Percentiles rank a stretch among this genome's conserved stretches.
Evolutionary conservation across 2,329 filamentous ascomycete species (phyloP).

Genomic region (Teratosphaeriaceae sp.): DNA sequence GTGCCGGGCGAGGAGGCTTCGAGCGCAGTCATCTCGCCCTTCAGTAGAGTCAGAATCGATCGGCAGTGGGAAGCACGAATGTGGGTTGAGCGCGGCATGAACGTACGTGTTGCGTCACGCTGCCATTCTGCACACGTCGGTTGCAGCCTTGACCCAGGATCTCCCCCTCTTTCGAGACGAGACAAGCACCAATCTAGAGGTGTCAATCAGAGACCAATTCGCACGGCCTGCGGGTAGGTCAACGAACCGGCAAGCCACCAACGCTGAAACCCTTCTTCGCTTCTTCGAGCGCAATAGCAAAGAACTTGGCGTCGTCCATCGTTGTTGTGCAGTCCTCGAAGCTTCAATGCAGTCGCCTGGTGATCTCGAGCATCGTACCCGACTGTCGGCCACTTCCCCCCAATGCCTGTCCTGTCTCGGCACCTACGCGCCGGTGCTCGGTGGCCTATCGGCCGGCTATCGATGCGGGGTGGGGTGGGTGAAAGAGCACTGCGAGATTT

Average conservation of each 20-base stretch:
- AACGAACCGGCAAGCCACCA: slow-evolving; percentile 1
- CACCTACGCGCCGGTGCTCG: no score
- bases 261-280: slow-evolving; percentile 1
- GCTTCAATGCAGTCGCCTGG: no score
- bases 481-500: no score
- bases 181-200: not conserved
- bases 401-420: no score
- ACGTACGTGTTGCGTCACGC: slow-evolving; percentile 4
- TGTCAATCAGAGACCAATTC: no score
- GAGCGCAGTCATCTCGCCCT: slow-evolving; percentile 4
- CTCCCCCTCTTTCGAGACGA: slow-evolving; percentile 2
- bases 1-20: not conserved
- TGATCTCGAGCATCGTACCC: no score
- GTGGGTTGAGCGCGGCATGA: no score
- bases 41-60: no score
- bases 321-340: no score
- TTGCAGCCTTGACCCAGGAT: slow-evolving; percentile 2
- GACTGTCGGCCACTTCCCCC: no score
- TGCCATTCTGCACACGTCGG: slow-evolving; percentile 1
- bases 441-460: not conserved
- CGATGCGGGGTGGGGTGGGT: not conserved
- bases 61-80: no score
- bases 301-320: slow-evolving; percentile 2
- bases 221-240: no score
- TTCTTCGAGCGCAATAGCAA: slow-evolving; percentile 3